These are phyloP conservation scores for Gossypium trilobum DNA, from an alignment of 441 rosid genomes.

Conservation along the genomic window DNA sequence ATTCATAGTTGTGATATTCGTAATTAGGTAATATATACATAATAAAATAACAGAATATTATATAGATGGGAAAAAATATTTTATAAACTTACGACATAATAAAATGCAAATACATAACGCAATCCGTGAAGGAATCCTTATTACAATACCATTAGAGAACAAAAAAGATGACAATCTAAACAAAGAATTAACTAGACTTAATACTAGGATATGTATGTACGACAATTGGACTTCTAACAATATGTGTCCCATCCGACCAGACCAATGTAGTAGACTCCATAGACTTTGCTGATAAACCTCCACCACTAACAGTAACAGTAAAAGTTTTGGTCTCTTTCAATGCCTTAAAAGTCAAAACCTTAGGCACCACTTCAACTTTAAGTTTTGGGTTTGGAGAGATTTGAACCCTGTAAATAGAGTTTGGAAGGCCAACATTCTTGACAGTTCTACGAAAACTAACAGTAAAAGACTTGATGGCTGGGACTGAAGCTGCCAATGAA, in stretches of 20 bases:
- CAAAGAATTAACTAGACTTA: not conserved
- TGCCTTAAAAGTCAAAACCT: conserved; percentile 22
- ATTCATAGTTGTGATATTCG: no score
- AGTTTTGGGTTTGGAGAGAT: conserved; percentile 7
- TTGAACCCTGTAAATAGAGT: conserved; percentile 21
- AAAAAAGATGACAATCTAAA: not conserved
- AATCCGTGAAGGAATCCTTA: not conserved
- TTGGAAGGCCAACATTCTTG: conserved; percentile 29
- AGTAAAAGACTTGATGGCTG: not conserved
- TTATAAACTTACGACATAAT: no score
- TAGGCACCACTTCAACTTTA: conserved; percentile 21
- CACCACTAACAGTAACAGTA: conserved; percentile 29
- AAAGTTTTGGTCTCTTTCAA: conserved; percentile 39
- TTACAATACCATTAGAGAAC: not conserved
- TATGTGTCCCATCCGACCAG: conserved; percentile 36
- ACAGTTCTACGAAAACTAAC: conserved; percentile 26
- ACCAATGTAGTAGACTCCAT: conserved; percentile 36
- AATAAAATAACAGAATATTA: no score
- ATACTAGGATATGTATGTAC: conserved; percentile 15
- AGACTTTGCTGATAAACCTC: not conserved
- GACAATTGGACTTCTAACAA: conserved; percentile 43
- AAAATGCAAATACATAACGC: no score
- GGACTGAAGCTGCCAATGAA: conserved; percentile 13
- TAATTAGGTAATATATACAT: no score
- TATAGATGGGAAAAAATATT: no score